Evolutionary conservation across 768 basidiomycete species (phyloP).

Genomic region (Hydnum rufescens): DNA sequence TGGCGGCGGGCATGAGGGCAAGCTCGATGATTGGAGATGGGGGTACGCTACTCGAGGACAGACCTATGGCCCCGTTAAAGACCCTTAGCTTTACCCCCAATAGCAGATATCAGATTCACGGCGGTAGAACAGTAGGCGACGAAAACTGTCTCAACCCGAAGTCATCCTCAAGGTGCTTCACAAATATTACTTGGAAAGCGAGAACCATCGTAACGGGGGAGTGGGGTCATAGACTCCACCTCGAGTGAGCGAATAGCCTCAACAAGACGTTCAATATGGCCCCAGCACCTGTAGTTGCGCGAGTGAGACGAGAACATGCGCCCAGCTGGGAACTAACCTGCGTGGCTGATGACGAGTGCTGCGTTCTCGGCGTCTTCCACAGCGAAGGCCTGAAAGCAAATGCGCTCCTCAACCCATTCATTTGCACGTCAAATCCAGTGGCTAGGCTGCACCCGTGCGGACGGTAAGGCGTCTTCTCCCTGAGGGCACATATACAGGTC

Average conservation of each 20-base stretch:
- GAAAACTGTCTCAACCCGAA: too few relatives aligned
- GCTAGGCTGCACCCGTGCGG: slow-evolving; percentile 63
- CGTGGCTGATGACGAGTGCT: slow-evolving; percentile 81
- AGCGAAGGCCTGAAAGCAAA: slow-evolving; percentile 44
- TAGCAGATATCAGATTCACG: neutral
- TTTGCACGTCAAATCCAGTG: slow-evolving; percentile 14
- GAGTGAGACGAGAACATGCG: neutral
- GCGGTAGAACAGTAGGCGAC: too few relatives aligned
- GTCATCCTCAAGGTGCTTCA: too few relatives aligned
- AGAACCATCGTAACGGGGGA: slow-evolving; percentile 48
- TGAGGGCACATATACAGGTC: slow-evolving; percentile 38
- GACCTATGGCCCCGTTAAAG: neutral
- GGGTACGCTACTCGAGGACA: slow-evolving; percentile 6
- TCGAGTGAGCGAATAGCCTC: slow-evolving; percentile 33
- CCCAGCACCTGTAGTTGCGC: slow-evolving; percentile 48
- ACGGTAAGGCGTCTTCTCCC: slow-evolving; percentile 31
- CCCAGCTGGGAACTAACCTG: slow-evolving; percentile 32
- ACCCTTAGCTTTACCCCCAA: neutral
- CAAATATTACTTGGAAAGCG: slow-evolving; percentile 35
- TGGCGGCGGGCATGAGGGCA: neutral
- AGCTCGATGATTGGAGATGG: neutral
- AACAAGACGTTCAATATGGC: slow-evolving; percentile 80
- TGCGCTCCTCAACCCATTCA: slow-evolving; percentile 18
- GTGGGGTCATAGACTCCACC: slow-evolving; percentile 27
- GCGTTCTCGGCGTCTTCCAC: slow-evolving; percentile 40